These are phyloP conservation scores for Saturnispora zaruensis DNA, from an alignment of 805 yeast genomes.

Conservation along the genomic window DNA sequence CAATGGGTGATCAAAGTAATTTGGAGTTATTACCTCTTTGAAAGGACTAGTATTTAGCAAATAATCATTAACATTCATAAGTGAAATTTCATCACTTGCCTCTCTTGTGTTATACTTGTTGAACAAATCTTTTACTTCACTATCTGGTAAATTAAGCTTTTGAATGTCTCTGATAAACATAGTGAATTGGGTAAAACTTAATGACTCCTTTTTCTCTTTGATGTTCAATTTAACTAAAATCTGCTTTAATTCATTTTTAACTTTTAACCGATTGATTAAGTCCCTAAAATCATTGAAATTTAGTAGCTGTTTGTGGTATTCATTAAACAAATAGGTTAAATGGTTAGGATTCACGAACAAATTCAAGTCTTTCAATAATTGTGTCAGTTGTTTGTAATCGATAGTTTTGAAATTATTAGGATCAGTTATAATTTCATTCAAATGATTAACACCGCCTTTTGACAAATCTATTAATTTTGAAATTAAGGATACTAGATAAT, in stretches of 20 bases:
- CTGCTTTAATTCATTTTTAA: constrained; percentile 48
- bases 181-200: not conserved
- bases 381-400: constrained; percentile 3
- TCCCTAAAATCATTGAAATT: constrained; percentile 65
- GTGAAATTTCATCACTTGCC: constrained; percentile 17
- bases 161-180: constrained; percentile 1
- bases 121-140: not conserved
- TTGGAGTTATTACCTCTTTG: constrained; percentile 18
- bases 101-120: not conserved
- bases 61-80: constrained; percentile 22
- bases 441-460: constrained; percentile 8
- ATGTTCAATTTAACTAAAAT: constrained; percentile 30
- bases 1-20: constrained; percentile 52
- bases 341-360: constrained; percentile 56
- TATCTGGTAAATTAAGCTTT: not conserved
- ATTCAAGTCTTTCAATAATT: constrained; percentile 40
- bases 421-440: constrained; percentile 6
- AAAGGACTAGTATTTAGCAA: constrained; percentile 23
- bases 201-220: constrained; percentile 27
- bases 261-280: constrained; percentile 62
- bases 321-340: constrained; percentile 42
- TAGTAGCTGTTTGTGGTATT: constrained; percentile 50
- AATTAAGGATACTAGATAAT: constrained; percentile 47
- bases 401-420: constrained; percentile 7
- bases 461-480: constrained; percentile 38